phyloP scores from a whole-genome alignment of 768 basidiomycete genomes.

The Imleria badia region DNA sequence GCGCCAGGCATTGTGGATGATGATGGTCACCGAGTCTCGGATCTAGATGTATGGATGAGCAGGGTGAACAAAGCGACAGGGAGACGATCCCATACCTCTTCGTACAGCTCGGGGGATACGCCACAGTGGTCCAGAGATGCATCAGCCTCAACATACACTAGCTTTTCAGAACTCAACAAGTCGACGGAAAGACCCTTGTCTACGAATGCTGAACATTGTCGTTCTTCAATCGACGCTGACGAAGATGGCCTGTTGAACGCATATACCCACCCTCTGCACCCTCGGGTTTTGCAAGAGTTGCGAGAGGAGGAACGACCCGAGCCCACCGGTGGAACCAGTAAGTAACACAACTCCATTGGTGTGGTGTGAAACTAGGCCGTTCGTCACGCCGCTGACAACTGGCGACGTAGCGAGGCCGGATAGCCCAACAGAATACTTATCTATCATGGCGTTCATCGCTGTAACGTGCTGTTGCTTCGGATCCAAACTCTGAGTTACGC shows the following conservation, averaged over 20 bases:
- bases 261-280: slow-evolving; percentile 32
- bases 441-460: slow-evolving; percentile 29
- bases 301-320: slow-evolving; percentile 38
- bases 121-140: slow-evolving; percentile 31
- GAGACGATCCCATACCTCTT: slow-evolving; percentile 22
- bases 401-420: neutral
- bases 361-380: too few relatives aligned
- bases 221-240: slow-evolving; percentile 3
- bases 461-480: neutral
- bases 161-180: slow-evolving; percentile 31
- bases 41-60: slow-evolving; percentile 5
- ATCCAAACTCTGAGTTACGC: neutral
- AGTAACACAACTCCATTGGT: slow-evolving; percentile 14
- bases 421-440: neutral
- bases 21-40: slow-evolving; percentile 23
- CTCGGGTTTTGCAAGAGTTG: slow-evolving; percentile 21
- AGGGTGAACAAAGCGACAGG: too few relatives aligned
- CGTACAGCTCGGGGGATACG: slow-evolving; percentile 23
- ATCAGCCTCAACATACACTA: slow-evolving; percentile 41
- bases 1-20: slow-evolving; percentile 22
- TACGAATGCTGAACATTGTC: slow-evolving; percentile 33
- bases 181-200: slow-evolving; percentile 33
- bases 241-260: neutral
- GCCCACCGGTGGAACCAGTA: slow-evolving; percentile 44
- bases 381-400: neutral